Evolutionary conservation across 1,284 basidiomycete genomes (phyloP).

Genomic region (Sparassis latifolia): DNA sequence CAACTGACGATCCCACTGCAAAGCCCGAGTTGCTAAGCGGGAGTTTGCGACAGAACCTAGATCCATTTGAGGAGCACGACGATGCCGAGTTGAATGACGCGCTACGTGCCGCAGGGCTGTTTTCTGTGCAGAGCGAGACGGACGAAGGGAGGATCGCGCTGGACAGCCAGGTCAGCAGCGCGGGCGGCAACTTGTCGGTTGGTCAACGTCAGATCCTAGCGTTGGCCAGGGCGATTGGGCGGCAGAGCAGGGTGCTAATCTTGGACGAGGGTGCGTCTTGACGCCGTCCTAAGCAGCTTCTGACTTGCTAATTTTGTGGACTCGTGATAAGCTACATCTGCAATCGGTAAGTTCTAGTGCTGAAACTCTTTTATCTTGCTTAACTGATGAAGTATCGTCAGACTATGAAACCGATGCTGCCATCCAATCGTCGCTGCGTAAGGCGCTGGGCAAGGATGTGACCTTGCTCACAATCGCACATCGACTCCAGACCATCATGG

Average conservation of each 20-base stretch:
- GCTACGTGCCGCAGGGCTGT: slow-evolving; percentile 25
- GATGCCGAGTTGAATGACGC: slow-evolving; percentile 34
- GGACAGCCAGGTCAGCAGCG: slow-evolving; percentile 26
- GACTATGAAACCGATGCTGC: neutral
- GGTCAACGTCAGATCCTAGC: slow-evolving; percentile 36
- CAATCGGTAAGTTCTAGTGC: slow-evolving; percentile 32
- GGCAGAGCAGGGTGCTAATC: slow-evolving; percentile 28
- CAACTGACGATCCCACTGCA: neutral
- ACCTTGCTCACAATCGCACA: slow-evolving; percentile 59
- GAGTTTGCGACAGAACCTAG: slow-evolving; percentile 29
- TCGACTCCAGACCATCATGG: slow-evolving; percentile 60
- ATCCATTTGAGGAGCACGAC: slow-evolving; percentile 46
- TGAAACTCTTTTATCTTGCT: neutral
- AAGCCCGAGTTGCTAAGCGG: slow-evolving; percentile 36
- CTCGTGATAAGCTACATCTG: slow-evolving; percentile 37
- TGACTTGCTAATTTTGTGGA: neutral
- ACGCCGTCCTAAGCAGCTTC: neutral
- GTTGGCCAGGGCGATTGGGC: slow-evolving; percentile 28
- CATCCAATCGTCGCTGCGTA: slow-evolving; percentile 38
- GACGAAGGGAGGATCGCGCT: slow-evolving; percentile 26
- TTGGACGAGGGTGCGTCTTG: slow-evolving; percentile 24
- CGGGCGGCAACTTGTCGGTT: slow-evolving; percentile 32
- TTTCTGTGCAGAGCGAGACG: slow-evolving; percentile 21
- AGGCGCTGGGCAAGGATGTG: slow-evolving; percentile 40
- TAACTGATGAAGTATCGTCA: slow-evolving; percentile 1